Conservation (phyloP, 306 rosid species). For the Fragaria iinumae region DNA sequence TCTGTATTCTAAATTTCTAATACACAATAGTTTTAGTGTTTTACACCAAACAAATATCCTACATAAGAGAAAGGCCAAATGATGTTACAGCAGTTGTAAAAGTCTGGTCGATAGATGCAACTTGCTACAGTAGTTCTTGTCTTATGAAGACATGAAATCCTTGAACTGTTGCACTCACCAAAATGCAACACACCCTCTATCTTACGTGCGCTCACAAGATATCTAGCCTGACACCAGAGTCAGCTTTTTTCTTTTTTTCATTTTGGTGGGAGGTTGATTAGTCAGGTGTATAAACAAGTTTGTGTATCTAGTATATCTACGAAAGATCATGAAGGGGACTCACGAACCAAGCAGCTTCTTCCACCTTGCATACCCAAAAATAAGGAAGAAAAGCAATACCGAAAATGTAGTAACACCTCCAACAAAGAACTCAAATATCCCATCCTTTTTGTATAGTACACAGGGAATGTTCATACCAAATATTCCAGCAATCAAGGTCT, state of each 20-base stretch:
- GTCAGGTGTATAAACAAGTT: background rate
- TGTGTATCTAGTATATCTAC: background rate
- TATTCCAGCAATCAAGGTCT: slow-evolving; percentile 64
- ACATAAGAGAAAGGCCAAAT: background rate
- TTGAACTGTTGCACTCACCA: background rate
- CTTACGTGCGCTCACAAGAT: background rate
- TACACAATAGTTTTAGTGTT: background rate
- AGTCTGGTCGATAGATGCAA: too few species aligned
- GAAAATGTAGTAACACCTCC: slow-evolving; percentile 40
- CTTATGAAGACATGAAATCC: background rate
- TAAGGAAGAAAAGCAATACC: slow-evolving; percentile 53
- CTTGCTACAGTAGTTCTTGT: background rate
- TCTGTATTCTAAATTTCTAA: background rate
- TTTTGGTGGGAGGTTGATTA: background rate
- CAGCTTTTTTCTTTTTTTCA: background rate
- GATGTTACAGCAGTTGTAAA: background rate
- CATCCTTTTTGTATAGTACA: background rate
- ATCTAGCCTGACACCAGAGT: background rate
- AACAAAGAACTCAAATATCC: slow-evolving; percentile 59
- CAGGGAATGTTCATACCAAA: slow-evolving; percentile 97
- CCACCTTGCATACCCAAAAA: slow-evolving; percentile 90
- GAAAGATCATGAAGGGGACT: slow-evolving; percentile 16
- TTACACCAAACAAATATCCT: background rate
- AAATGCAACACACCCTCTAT: background rate
- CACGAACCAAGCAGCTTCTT: slow-evolving; percentile 81